Evolutionary conservation across 768 basidiomycete species (phyloP).

Genomic region (Mycena maculata): DNA sequence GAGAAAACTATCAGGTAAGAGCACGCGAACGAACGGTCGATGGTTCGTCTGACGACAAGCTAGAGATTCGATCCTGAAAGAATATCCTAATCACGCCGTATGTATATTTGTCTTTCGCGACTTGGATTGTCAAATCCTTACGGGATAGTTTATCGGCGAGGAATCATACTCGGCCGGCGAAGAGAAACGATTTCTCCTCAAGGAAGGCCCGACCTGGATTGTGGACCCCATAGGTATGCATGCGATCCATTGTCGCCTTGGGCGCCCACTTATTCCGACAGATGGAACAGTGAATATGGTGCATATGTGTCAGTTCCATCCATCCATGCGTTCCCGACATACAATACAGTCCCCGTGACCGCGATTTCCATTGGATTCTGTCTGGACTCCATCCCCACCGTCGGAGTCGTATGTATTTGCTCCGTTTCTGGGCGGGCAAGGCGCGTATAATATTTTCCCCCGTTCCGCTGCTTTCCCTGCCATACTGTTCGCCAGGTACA

Average conservation of each 20-base stretch:
- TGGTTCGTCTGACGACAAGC: too few relatives aligned
- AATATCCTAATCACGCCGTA: constrained; percentile 36
- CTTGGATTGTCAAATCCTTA: background rate
- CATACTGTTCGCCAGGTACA: constrained; percentile 27
- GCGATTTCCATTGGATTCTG: constrained; percentile 42
- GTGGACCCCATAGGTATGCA: constrained; percentile 39
- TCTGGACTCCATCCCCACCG: constrained; percentile 36
- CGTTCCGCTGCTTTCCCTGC: background rate
- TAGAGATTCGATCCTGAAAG: constrained; percentile 29
- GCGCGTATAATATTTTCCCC: constrained; percentile 16
- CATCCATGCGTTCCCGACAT: background rate
- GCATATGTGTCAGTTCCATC: constrained; percentile 38
- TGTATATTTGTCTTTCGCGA: background rate
- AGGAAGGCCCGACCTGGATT: constrained; percentile 41
- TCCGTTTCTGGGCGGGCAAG: constrained; percentile 41
- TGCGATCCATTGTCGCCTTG: constrained; percentile 25
- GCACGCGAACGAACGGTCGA: background rate
- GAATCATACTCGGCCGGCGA: constrained; percentile 42
- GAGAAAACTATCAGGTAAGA: constrained; percentile 34
- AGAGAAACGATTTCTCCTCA: constrained; percentile 39
- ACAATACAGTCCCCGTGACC: constrained; percentile 38
- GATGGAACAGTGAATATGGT: constrained; percentile 43
- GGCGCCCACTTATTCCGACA: background rate
- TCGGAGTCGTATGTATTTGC: constrained; percentile 42
- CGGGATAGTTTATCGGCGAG: constrained; percentile 40